Percentiles rank a stretch among this genome's conserved stretches.
phyloP scores from a whole-genome alignment of 108 stramenopile genomes.

The Cyclotella sp. region DNA sequence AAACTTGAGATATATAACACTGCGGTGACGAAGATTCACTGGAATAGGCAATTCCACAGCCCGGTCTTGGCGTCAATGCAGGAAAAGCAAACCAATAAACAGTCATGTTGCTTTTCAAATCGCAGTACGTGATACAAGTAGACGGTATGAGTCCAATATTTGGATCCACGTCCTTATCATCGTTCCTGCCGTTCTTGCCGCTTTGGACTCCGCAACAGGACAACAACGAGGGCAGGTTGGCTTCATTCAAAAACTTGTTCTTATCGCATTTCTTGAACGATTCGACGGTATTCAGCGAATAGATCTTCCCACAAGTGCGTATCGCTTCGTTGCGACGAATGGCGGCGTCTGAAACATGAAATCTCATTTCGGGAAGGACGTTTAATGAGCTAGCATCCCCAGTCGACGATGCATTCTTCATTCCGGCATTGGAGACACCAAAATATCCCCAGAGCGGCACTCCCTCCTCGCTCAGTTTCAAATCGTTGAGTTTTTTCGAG shows the following conservation, averaged over 20 bases:
- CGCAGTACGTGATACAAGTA: constrained; percentile 65
- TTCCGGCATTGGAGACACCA: constrained; percentile 9
- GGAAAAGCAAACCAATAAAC: constrained; percentile 92
- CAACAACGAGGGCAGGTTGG: constrained; percentile 41
- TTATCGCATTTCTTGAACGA: constrained; percentile 76
- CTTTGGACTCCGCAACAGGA: constrained; percentile 33
- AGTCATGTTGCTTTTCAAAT: constrained; percentile 82
- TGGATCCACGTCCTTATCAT: constrained; percentile 31
- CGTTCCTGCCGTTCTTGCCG: neutral
- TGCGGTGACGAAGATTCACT: constrained; percentile 5
- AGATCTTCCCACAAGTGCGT: constrained; percentile 35
- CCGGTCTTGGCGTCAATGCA: constrained; percentile 50
- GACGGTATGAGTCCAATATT: constrained; percentile 44
- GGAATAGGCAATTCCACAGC: constrained; percentile 42
- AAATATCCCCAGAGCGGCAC: constrained; percentile 61
- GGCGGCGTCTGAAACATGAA: constrained; percentile 36
- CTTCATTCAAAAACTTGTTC: constrained; percentile 65
- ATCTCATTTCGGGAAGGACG: constrained; percentile 56
- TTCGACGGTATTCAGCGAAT: constrained; percentile 80
- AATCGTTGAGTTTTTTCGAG: constrained; percentile 70
- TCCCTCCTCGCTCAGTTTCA: constrained; percentile 73
- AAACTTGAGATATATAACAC: constrained; percentile 27
- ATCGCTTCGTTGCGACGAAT: constrained; percentile 44
- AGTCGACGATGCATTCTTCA: neutral
- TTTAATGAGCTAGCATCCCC: neutral